These are phyloP conservation scores for Rhipidocladum racemiflorum DNA, from an alignment of 176 grass and related monocot species.

Conservation along the genomic window DNA sequence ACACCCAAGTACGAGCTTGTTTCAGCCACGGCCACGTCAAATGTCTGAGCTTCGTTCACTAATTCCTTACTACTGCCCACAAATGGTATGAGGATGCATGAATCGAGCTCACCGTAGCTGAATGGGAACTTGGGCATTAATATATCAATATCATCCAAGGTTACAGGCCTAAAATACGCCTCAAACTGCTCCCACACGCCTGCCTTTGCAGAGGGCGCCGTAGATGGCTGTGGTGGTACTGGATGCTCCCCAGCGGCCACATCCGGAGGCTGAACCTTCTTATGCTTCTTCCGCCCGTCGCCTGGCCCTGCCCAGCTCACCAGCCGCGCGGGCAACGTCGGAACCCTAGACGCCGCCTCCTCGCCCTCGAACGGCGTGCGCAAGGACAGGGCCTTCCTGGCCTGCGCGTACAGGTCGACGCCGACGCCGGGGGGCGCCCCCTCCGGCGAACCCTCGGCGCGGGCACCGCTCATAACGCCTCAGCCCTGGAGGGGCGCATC, in stretches of 20 bases:
- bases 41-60: constrained; percentile 23
- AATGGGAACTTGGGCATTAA: constrained; percentile 49
- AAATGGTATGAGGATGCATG: constrained; percentile 53
- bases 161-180: constrained; percentile 69
- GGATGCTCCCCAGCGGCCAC: constrained; percentile 37
- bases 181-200: constrained; percentile 83
- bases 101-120: constrained; percentile 29
- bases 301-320: constrained; percentile 51
- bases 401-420: constrained; percentile 62
- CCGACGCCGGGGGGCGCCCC: constrained; percentile 30
- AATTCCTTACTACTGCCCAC: constrained; percentile 27
- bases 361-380: constrained; percentile 83
- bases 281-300: constrained; percentile 68
- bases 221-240: constrained; percentile 29
- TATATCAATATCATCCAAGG: constrained; percentile 56
- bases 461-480: constrained; percentile 47
- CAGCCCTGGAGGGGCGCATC: constrained; percentile 33
- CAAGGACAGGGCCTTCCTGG: constrained; percentile 64
- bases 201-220: constrained; percentile 22
- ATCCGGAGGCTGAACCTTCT: constrained; percentile 48
- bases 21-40: constrained; percentile 44
- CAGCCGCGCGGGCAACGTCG: constrained; percentile 68
- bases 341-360: constrained; percentile 51
- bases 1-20: constrained; percentile 51
- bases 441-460: constrained; percentile 42